Conservation (phyloP, 1,284 basidiomycete genomes). For the Neotropicomus parvogracilis region DNA sequence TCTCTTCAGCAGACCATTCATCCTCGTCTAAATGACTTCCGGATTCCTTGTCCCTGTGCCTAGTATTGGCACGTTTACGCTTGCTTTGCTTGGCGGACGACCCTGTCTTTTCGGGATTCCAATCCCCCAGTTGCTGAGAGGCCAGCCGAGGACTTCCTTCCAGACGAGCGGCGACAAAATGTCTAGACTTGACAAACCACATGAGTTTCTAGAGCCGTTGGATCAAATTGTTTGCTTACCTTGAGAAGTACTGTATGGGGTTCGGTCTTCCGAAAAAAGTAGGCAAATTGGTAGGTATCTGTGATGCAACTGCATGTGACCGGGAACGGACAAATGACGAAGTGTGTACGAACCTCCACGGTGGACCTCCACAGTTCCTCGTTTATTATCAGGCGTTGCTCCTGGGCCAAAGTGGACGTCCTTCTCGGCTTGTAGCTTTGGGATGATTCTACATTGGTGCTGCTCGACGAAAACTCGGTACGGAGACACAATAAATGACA, state of each 20-base stretch:
- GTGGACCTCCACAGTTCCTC: slow-evolving; percentile 65
- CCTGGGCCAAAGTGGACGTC: slow-evolving; percentile 41
- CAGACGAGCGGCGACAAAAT: slow-evolving; percentile 45
- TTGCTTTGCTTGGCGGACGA: slow-evolving; percentile 18
- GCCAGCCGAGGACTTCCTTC: slow-evolving; percentile 10
- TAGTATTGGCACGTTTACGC: slow-evolving; percentile 47
- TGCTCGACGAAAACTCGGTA: slow-evolving; percentile 1
- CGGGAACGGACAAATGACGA: background rate
- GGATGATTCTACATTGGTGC: slow-evolving; percentile 48
- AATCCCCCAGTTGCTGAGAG: background rate
- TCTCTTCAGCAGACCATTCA: slow-evolving; percentile 20
- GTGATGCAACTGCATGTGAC: slow-evolving; percentile 2
- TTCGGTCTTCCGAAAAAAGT: slow-evolving; percentile 73
- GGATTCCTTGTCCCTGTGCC: slow-evolving; percentile 37
- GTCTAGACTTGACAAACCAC: slow-evolving; percentile 40
- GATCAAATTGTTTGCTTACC: slow-evolving; percentile 34
- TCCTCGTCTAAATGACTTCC: slow-evolving; percentile 29
- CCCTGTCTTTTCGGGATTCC: slow-evolving; percentile 24
- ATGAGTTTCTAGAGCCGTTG: slow-evolving; percentile 14
- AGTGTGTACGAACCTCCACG: slow-evolving; percentile 54
- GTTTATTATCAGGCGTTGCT: slow-evolving; percentile 47
- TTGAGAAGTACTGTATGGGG: slow-evolving; percentile 73
- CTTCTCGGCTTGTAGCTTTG: slow-evolving; percentile 61
- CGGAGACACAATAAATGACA: background rate
- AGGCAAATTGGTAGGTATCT: slow-evolving; percentile 80